A percentile compares a stretch with the other conserved stretches of the same genome.
Conservation (phyloP, 176 grass and related monocot genomes). For the Carex pumila region DNA sequence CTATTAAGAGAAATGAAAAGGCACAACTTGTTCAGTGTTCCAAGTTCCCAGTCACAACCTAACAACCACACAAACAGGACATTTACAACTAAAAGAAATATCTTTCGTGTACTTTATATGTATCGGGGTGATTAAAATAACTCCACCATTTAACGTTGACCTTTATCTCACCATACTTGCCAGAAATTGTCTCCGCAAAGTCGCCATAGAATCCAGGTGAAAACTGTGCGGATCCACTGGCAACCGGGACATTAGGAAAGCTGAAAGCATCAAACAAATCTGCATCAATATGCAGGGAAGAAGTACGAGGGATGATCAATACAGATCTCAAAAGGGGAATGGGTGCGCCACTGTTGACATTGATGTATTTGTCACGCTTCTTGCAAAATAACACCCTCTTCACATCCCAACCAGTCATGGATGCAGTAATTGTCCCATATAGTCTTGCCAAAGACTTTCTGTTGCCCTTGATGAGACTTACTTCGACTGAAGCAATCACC, state of each 20-base stretch:
- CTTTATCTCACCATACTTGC: not conserved
- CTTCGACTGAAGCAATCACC: not conserved
- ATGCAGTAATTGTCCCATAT: not conserved
- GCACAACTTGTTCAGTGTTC: not conserved
- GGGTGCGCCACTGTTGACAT: not conserved
- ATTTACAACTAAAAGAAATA: not conserved
- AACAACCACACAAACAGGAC: not conserved
- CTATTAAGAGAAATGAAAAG: not conserved
- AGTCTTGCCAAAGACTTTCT: not conserved
- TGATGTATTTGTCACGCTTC: constrained; percentile 1
- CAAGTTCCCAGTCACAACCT: not conserved
- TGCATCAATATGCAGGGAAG: not conserved
- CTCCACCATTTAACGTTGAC: not conserved
- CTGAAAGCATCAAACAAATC: not conserved
- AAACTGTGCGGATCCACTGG: not conserved
- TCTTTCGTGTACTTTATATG: not conserved
- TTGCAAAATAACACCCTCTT: not conserved
- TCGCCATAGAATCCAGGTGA: not conserved
- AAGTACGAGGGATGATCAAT: not conserved
- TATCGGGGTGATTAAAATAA: not conserved
- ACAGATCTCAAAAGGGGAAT: not conserved
- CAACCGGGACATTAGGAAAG: not conserved
- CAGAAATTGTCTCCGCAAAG: not conserved
- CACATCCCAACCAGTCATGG: not conserved
- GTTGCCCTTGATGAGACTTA: not conserved